Evolutionary conservation across 768 basidiomycete genomes (phyloP), one percentile per base, ranked within the genome.

Genomic region (Hortiboletus flavorubellus): DNA sequence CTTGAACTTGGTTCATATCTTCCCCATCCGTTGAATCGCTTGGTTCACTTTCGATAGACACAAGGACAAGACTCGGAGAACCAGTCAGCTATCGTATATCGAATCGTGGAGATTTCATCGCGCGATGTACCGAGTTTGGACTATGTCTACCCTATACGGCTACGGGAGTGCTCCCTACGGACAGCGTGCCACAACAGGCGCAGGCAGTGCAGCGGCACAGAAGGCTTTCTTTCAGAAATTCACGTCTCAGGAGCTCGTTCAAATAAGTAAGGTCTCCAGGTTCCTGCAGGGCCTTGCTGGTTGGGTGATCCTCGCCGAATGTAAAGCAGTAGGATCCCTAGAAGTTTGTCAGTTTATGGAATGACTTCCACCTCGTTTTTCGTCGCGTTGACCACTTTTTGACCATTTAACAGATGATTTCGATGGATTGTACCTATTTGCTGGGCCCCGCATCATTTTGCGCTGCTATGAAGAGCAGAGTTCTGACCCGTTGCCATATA

Each of bases 161-260:
- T 33, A 50, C 16, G 46, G 40, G 16, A 44, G 40, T 8, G 29
- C 40, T 29, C 16, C 23, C 2, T 31, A 23, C 9, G 30, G 35
- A 40, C 2, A 37, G 26, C 23, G 35, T 14, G 33, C 21, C 21
- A 21, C 42, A 35, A 34, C 12, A 3, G 40, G 21, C 12, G 10
- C 56, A 2, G 21, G 21, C 21, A 47, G 43, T 31, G 1, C 8
- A 21, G 37, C 52, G n/a, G 40, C 35, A 16, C 61, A 57, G 21
- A 45, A 41, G 38, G 33, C 58, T 5, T 65, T 66, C 48, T 49
- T 63, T 10, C 30, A 48, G 46, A 38, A 59, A n/a, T 56, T 42
- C 33, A 58, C 63, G 8, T 60, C 62, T 23, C 49, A 57, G 12
- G 63, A 62, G 6, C 58, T 63, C n/a, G 18, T 62, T 23, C 60